Conservation (phyloP, 2,329 filamentous ascomycete genomes). For the Cytospora mali region DNA sequence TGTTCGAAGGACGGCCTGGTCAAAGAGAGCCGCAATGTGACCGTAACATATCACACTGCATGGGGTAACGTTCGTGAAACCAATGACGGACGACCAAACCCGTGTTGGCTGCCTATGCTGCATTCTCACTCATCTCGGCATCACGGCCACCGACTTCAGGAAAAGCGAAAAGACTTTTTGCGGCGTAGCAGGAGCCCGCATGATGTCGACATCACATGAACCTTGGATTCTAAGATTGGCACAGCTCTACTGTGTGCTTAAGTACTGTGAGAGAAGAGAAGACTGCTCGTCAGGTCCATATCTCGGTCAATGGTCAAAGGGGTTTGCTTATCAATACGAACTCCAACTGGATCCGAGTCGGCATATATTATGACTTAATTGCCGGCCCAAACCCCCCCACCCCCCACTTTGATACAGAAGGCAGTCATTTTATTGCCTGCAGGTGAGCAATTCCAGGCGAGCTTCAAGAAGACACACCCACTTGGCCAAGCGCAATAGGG, state of each 20-base stretch:
- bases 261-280: no score
- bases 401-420: neutral
- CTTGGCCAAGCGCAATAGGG: neutral
- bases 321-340: neutral
- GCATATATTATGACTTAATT: neutral
- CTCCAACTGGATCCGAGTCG: neutral
- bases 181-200: neutral
- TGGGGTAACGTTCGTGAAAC: neutral
- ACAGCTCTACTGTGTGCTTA: no score
- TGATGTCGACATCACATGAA: conserved; percentile 10
- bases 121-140: neutral
- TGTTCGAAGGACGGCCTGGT: no score
- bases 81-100: neutral
- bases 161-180: neutral
- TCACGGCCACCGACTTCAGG: neutral
- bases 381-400: neutral
- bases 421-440: neutral
- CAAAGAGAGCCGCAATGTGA: conserved; percentile 5
- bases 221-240: neutral
- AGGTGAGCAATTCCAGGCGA: neutral
- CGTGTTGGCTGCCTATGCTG: neutral
- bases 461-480: neutral
- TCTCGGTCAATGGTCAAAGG: neutral
- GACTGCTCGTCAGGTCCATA: neutral
- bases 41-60: conserved; percentile 15